A percentile compares a stretch with the other conserved stretches of the same genome.
These are phyloP conservation scores for Rhizopogon vesiculosus DNA, from an alignment of 768 basidiomycete species.

Conservation along the genomic window DNA sequence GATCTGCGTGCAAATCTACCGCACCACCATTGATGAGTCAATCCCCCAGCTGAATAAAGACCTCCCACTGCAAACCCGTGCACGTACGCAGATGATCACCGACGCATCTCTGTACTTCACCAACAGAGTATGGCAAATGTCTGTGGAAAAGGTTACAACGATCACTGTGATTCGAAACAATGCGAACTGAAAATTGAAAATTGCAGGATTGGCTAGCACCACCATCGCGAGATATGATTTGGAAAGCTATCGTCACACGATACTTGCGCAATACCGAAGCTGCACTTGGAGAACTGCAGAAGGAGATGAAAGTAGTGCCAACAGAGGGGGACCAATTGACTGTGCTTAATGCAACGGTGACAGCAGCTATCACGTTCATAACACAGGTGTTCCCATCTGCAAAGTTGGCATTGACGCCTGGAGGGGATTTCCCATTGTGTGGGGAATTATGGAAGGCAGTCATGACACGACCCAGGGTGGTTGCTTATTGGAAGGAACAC, in stretches of 20 bases:
- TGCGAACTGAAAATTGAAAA: not conserved
- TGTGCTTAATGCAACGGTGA: conserved; percentile 12
- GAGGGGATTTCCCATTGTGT: conserved; percentile 15
- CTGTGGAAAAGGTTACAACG: conserved; percentile 7
- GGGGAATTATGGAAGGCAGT: conserved; percentile 19
- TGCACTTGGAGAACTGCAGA: conserved; percentile 11
- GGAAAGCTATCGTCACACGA: conserved; percentile 10
- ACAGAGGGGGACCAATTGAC: conserved; percentile 7
- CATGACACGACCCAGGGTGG: conserved; percentile 6
- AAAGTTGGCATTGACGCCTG: conserved; percentile 5
- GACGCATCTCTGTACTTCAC: conserved; percentile 22
- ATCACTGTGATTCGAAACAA: not conserved
- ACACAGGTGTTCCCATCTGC: conserved; percentile 16
- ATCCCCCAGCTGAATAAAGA: conserved; percentile 3
- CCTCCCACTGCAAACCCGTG: conserved; percentile 12
- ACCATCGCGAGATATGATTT: conserved; percentile 17
- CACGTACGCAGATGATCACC: conserved; percentile 13
- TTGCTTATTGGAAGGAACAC: conserved; percentile 14
- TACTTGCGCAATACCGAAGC: conserved; percentile 19
- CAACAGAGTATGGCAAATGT: conserved; percentile 2
- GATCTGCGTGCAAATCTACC: not conserved
- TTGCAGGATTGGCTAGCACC: conserved; percentile 15
- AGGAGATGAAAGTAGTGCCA: conserved; percentile 9
- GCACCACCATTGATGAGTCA: not conserved
- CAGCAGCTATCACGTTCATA: conserved; percentile 16